Conservation (phyloP, 1,284 basidiomycete species). For the Paramarasmius palmivorus region DNA sequence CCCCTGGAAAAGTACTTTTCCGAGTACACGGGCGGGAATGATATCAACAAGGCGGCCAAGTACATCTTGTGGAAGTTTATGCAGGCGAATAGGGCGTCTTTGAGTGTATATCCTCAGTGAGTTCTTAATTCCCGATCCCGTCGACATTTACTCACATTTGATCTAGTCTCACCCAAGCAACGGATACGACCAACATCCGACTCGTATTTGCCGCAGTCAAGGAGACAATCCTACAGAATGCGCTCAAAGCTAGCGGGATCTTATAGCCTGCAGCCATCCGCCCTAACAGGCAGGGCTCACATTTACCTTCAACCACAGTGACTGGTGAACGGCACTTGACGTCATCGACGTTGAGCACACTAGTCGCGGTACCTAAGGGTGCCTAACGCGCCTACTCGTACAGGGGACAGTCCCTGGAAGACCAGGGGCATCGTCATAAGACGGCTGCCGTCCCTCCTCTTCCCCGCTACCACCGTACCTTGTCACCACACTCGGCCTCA, state of each 20-base stretch:
- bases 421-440: too few species aligned
- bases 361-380: too few species aligned
- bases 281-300: too few species aligned
- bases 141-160: slow-evolving; percentile 7
- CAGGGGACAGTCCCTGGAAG: too few species aligned
- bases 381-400: too few species aligned
- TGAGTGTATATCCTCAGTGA: slow-evolving; percentile 93
- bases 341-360: too few species aligned
- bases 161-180: slow-evolving; percentile 76
- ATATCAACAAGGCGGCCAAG: slow-evolving; percentile 98
- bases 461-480: too few species aligned
- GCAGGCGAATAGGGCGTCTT: slow-evolving; percentile 86
- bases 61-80: slow-evolving; percentile 98
- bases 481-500: too few species aligned
- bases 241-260: slow-evolving; percentile 53
- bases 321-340: too few species aligned
- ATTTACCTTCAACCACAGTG: too few species aligned
- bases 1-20: slow-evolving; percentile 91
- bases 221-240: slow-evolving; percentile 94
- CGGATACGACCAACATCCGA: slow-evolving; percentile 80
- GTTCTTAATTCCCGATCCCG: slow-evolving; percentile 31
- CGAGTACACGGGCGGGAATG: slow-evolving; percentile 91
- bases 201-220: slow-evolving; percentile 97
- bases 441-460: too few species aligned
- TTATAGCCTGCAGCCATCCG: too few species aligned